Evolutionary conservation across 805 yeast genomes (phyloP).

Genomic region (Scheffersomyces coipomensis): DNA sequence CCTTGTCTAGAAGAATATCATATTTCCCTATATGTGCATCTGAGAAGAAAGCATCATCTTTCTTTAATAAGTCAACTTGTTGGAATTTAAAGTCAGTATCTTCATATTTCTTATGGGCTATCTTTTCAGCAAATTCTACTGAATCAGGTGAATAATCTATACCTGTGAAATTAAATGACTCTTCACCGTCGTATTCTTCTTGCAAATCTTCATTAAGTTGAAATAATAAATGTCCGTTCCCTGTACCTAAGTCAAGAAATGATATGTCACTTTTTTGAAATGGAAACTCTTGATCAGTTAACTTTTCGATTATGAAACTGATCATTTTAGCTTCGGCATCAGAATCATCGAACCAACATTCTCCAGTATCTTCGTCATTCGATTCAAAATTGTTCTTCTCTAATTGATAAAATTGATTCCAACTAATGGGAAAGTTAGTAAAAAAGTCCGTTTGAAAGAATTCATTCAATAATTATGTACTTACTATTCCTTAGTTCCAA

Average conservation of each 20-base stretch:
- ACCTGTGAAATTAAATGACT: constrained; percentile 44
- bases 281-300: constrained; percentile 28
- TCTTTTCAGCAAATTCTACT: constrained; percentile 66
- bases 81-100: constrained; percentile 49
- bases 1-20: constrained; percentile 87
- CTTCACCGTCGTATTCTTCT: constrained; percentile 36
- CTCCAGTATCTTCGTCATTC: constrained; percentile 87
- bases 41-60: constrained; percentile 30
- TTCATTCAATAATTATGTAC: constrained; percentile 16
- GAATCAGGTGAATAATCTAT: constrained; percentile 85
- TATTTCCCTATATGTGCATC: constrained; percentile 40
- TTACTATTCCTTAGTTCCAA: constrained; percentile 82
- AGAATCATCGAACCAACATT: constrained; percentile 95
- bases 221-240: constrained; percentile 88
- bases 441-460: not conserved
- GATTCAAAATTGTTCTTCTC: constrained; percentile 71
- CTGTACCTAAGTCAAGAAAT: constrained; percentile 88
- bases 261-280: constrained; percentile 24
- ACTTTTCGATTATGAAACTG: constrained; percentile 59
- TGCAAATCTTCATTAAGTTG: constrained; percentile 64
- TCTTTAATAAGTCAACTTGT: constrained; percentile 66
- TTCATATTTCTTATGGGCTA: constrained; percentile 43
- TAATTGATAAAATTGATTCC: constrained; percentile 82
- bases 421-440: constrained; percentile 33
- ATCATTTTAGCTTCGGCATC: constrained; percentile 86